These are phyloP conservation scores for Trametes hirsuta DNA, from an alignment of 1,284 basidiomycete species.

Conservation along the genomic window DNA sequence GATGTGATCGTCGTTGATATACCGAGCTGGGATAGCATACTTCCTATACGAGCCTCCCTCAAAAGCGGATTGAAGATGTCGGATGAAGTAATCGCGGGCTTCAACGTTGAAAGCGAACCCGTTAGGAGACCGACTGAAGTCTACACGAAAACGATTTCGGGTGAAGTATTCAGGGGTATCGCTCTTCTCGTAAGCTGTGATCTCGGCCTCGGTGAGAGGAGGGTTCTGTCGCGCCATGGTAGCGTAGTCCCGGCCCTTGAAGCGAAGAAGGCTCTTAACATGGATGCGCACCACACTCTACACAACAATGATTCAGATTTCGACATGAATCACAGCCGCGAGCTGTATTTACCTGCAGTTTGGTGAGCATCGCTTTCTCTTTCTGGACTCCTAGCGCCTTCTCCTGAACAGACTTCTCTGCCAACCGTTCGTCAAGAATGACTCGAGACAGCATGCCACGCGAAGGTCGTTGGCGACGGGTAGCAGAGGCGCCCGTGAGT, in stretches of 20 bases:
- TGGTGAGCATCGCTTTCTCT: background rate
- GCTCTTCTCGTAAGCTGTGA: background rate
- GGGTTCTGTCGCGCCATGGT: background rate
- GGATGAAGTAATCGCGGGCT: slow-evolving; percentile 3
- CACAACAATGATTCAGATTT: too few species aligned
- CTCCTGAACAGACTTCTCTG: background rate
- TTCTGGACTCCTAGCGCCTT: background rate
- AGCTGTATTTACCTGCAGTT: background rate
- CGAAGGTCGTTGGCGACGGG: background rate
- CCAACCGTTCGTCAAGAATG: background rate
- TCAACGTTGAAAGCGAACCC: slow-evolving; percentile 5
- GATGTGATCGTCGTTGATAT: background rate
- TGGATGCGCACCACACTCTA: background rate
- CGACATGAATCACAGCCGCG: background rate
- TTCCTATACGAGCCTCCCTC: background rate
- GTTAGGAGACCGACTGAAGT: slow-evolving; percentile 1
- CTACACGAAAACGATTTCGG: background rate
- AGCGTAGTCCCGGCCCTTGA: background rate
- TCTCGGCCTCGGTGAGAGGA: background rate
- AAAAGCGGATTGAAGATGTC: background rate
- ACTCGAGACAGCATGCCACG: background rate
- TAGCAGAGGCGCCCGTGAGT: background rate
- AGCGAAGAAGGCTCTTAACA: background rate
- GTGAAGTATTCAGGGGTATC: background rate
- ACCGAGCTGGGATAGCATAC: background rate